Evolutionary conservation across 108 stramenopile genomes (phyloP).

Genomic region (Fistulifera solaris): DNA sequence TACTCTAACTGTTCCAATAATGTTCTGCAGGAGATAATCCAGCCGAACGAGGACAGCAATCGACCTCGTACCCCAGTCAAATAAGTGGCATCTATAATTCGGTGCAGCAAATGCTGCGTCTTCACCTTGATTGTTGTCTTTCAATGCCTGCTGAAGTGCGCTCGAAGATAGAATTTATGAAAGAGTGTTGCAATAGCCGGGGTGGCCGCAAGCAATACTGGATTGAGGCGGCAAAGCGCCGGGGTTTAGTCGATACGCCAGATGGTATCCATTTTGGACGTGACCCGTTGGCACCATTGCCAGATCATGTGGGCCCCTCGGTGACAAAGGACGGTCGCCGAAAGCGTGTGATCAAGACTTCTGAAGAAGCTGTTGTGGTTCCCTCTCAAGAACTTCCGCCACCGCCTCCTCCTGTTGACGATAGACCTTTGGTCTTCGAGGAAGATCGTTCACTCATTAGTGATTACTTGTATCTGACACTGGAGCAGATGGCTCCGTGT

Average conservation of each 20-base stretch:
- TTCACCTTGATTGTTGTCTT: conserved; percentile 68
- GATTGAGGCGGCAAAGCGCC: conserved; percentile 75
- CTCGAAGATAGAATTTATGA: conserved; percentile 43
- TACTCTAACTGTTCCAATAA: background rate
- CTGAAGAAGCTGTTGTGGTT: conserved; percentile 15
- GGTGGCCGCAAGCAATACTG: conserved; percentile 87
- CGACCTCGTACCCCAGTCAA: conserved; percentile 63
- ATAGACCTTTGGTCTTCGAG: conserved; percentile 51
- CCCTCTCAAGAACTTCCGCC: conserved; percentile 14
- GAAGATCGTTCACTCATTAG: conserved; percentile 58
- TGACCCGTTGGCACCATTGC: conserved; percentile 62
- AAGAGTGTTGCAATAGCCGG: conserved; percentile 59
- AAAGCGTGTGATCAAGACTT: conserved; percentile 16
- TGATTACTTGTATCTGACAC: conserved; percentile 69
- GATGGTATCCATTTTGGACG: conserved; percentile 76
- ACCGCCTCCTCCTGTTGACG: conserved; percentile 30
- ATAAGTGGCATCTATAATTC: conserved; percentile 81
- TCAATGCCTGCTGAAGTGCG: conserved; percentile 54
- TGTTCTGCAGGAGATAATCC: conserved; percentile 37
- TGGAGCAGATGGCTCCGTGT: conserved; percentile 83
- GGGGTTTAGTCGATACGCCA: conserved; percentile 67
- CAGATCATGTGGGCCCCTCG: conserved; percentile 41
- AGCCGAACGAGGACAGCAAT: conserved; percentile 54
- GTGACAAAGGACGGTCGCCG: conserved; percentile 38
- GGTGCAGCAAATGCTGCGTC: conserved; percentile 80